Evolutionary conservation across 2,329 filamentous ascomycete genomes (phyloP).

Genomic region (Basipetospora chlamydospora): DNA sequence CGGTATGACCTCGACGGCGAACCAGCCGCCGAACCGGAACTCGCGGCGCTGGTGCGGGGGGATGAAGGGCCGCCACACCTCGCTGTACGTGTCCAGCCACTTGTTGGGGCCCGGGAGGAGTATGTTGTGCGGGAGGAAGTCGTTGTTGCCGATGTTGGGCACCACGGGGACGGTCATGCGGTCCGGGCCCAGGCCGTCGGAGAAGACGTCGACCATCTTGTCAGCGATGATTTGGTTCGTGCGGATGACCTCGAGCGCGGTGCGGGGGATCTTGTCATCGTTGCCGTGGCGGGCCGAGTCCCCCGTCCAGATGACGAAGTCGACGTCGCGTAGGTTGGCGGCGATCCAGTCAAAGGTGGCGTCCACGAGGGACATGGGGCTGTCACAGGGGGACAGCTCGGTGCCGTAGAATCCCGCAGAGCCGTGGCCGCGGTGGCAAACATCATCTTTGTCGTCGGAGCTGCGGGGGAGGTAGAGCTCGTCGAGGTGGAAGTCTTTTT

Average conservation of each 20-base stretch:
- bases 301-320: slow-evolving; percentile 89
- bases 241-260: slow-evolving; percentile 56
- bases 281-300: slow-evolving; percentile 84
- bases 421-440: slow-evolving; percentile 70
- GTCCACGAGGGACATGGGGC: slow-evolving; percentile 65
- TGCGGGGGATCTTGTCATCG: slow-evolving; percentile 67
- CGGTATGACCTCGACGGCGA: slow-evolving; percentile 82
- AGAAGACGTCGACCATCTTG: slow-evolving; percentile 64
- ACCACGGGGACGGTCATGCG: slow-evolving; percentile 62
- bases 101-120: slow-evolving; percentile 71
- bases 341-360: slow-evolving; percentile 84
- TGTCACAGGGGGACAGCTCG: slow-evolving; percentile 79
- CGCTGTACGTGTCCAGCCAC: slow-evolving; percentile 64
- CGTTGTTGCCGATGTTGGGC: slow-evolving; percentile 91
- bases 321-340: slow-evolving; percentile 62
- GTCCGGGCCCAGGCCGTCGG: slow-evolving; percentile 33
- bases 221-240: slow-evolving; percentile 63
- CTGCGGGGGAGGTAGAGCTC: slow-evolving; percentile 70
- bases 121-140: slow-evolving; percentile 94
- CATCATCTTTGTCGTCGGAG: slow-evolving; percentile 49
- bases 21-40: slow-evolving; percentile 90
- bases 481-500: slow-evolving; percentile 79
- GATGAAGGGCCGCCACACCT: slow-evolving; percentile 77
- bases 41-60: slow-evolving; percentile 84
- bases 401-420: slow-evolving; percentile 70